Evolutionary conservation across 2,329 filamentous ascomycete species (phyloP), one percentile per base, ranked within the genome.

Genomic region (Claviceps spartinae): DNA sequence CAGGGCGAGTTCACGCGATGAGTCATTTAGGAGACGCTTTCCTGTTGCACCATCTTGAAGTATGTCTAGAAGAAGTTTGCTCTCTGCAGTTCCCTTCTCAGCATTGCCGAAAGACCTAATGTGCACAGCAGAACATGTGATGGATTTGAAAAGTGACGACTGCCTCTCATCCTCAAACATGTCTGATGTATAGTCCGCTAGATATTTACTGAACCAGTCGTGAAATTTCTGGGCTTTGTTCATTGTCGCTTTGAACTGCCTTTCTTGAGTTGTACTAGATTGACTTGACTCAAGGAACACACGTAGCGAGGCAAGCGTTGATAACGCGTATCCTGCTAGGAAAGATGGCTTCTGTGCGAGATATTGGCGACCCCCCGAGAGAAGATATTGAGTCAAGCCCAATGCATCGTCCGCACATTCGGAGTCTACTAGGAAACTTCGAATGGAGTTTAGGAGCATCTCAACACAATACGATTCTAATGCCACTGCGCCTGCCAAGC

Each of bases 381-480:
- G 73, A 1, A 99, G 75, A 66, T 95, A 96, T 64, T 88, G 85
- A 54, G 86, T 82, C 37, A 98, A 78, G 0, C 90, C 91, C 45
- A 97, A 75, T 1, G 87, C 83, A 69, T 98, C 93, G 62, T 95
- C 88, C 9, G 90, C 86, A 65, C 91, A 97, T 62, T 94, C 85
- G 0, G 83, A 77, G 58, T 97, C 85, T 1, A 84, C 83, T 5
- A 97, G 72, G 58, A 89, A 94, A 0, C 82, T 81, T 9, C 85
- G 77, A 20, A 95, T 73, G 1, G 86, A 84, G 60, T 89, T 86
- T 1, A 98, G 74, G 0, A 95, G 74, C 86, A 96, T 93, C 65
- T 98, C 88, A 14, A 96, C 66, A 11, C 88, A 86, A 62, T 97
- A 97, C 0, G 85, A 86, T 42, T 80, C 72, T 24, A 85, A 73